Evolutionary conservation across 108 stramenopile genomes (phyloP).

Genomic region (Asterionellopsis glacialis): DNA sequence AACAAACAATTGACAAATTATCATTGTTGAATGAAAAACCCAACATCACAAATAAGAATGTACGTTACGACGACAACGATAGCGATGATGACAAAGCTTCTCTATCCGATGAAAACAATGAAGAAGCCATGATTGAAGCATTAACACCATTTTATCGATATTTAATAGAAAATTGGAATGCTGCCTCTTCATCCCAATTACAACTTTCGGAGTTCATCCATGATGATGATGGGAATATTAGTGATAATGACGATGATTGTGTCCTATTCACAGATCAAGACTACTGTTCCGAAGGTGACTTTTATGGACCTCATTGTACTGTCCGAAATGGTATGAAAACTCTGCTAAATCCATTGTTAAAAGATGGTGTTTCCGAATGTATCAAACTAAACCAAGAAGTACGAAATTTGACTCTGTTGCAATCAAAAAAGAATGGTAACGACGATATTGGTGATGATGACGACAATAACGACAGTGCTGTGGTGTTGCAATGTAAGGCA

Average conservation of each 20-base stretch:
- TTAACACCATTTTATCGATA: constrained; percentile 30
- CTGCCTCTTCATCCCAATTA: constrained; percentile 18
- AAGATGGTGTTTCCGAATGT: constrained; percentile 1
- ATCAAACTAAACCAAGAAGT: constrained; percentile 19
- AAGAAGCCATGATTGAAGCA: background rate
- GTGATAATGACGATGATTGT: constrained; percentile 3
- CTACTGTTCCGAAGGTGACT: constrained; percentile 43
- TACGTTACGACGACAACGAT: constrained; percentile 1
- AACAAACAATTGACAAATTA: constrained; percentile 9
- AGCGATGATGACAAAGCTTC: constrained; percentile 8
- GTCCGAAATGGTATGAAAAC: constrained; percentile 38
- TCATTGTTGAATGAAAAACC: background rate
- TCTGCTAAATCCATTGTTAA: constrained; percentile 30
- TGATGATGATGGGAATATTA: background rate
- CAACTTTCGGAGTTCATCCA: constrained; percentile 20
- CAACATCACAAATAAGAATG: background rate
- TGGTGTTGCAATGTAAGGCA: constrained; percentile 22
- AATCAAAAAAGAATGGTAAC: background rate
- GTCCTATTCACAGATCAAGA: constrained; percentile 8
- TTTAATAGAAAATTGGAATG: constrained; percentile 45
- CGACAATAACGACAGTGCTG: background rate
- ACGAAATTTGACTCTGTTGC: background rate
- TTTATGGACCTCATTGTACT: constrained; percentile 49
- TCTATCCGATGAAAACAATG: constrained; percentile 7
- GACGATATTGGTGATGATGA: constrained; percentile 1